phyloP scores from a whole-genome alignment of 495 filamentous ascomycete species.

The Delitschia confertaspora region DNA sequence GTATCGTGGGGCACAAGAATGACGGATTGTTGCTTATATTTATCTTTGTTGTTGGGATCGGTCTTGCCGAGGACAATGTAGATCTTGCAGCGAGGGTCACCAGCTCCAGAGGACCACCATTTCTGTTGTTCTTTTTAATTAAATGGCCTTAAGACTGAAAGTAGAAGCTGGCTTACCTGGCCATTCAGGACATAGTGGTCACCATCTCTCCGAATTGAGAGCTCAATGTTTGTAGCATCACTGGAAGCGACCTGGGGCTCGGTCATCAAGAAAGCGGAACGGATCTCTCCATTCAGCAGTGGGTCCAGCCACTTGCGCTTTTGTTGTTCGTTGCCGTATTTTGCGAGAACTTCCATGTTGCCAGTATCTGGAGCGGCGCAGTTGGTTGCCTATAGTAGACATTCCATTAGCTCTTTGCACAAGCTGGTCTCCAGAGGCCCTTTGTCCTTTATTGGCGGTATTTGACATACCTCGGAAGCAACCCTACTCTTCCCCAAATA shows the following conservation, averaged over 20 bases:
- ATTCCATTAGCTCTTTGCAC: neutral
- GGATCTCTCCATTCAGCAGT: constrained; percentile 36
- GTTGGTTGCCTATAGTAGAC: constrained; percentile 32
- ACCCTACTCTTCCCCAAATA: constrained; percentile 36
- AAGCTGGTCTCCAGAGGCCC: neutral
- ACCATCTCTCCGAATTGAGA: constrained; percentile 34
- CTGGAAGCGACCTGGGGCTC: constrained; percentile 38
- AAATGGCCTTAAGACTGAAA: constrained; percentile 1
- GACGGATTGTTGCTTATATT: constrained; percentile 38
- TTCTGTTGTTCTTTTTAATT: constrained; percentile 23
- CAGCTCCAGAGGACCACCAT: constrained; percentile 39
- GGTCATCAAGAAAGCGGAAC: constrained; percentile 40
- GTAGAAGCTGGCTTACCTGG: constrained; percentile 13
- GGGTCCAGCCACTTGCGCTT: constrained; percentile 38
- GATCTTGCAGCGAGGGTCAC: constrained; percentile 38
- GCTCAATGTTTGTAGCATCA: constrained; percentile 38
- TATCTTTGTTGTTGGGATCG: constrained; percentile 32
- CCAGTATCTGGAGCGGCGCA: constrained; percentile 40
- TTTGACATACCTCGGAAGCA: constrained; percentile 32
- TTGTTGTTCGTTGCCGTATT: constrained; percentile 39
- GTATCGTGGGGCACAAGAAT: constrained; percentile 35
- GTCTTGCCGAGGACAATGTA: constrained; percentile 40
- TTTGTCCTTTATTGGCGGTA: neutral
- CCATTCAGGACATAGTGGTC: constrained; percentile 38
- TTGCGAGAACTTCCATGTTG: constrained; percentile 42